Conservation (phyloP, 331 rosid genomes). For the Phaseolus coccineus region DNA sequence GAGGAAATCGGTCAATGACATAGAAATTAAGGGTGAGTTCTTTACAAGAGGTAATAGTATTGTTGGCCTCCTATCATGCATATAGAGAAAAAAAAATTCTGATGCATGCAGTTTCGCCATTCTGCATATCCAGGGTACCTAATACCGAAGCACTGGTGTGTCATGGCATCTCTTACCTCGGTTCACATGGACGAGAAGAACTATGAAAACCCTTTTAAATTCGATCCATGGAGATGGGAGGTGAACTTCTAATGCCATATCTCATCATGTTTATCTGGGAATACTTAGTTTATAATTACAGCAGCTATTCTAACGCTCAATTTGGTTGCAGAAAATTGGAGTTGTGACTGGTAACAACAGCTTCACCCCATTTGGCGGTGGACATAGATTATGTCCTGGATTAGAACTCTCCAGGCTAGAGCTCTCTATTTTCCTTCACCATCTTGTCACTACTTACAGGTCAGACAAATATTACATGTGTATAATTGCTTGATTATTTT, state of each 20-base stretch:
- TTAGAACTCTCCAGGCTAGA: slow-evolving; percentile 82
- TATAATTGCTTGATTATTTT: background rate
- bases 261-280: background rate
- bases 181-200: slow-evolving; percentile 74
- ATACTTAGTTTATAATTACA: background rate
- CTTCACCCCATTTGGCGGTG: slow-evolving; percentile 89
- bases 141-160: slow-evolving; percentile 78
- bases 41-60: slow-evolving; percentile 1
- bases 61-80: background rate
- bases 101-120: slow-evolving; percentile 7
- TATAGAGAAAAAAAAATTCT: background rate
- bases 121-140: slow-evolving; percentile 60
- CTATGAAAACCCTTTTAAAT: slow-evolving; percentile 67
- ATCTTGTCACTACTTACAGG: slow-evolving; percentile 82
- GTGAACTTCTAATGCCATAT: slow-evolving; percentile 46
- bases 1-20: slow-evolving; percentile 83
- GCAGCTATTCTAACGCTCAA: background rate
- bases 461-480: slow-evolving; percentile 23
- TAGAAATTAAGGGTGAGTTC: slow-evolving; percentile 69
- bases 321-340: slow-evolving; percentile 58
- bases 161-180: slow-evolving; percentile 77
- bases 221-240: slow-evolving; percentile 97
- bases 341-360: slow-evolving; percentile 51
- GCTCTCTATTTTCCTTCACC: slow-evolving; percentile 83
- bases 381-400: slow-evolving; percentile 91